Percentiles rank a stretch among this genome's conserved stretches.
phyloP scores from a whole-genome alignment of 2,329 filamentous ascomycete genomes.

The Leptosphaerulina australis region DNA sequence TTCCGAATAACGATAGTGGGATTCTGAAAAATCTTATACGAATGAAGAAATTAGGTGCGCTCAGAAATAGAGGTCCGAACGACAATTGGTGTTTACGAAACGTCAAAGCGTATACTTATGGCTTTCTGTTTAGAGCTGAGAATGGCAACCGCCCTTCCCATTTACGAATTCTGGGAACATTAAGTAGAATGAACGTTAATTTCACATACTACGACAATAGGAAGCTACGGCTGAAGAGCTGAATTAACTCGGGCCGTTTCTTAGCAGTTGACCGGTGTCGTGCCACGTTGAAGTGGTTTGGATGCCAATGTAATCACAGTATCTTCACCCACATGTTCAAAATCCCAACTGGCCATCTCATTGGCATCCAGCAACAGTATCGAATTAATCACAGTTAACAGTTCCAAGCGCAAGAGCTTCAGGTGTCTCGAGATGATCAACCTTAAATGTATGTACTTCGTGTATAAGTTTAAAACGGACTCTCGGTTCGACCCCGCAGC shows the following conservation, averaged over 20 bases:
- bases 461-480: neutral
- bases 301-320: neutral
- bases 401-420: no score
- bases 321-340: neutral
- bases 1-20: neutral
- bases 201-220: neutral
- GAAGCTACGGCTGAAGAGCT: neutral
- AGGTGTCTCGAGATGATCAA: neutral
- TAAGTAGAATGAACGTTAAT: neutral
- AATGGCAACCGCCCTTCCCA: neutral
- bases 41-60: no score
- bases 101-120: neutral
- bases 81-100: neutral
- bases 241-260: neutral
- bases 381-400: neutral
- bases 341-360: neutral
- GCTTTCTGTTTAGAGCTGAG: neutral
- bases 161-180: neutral
- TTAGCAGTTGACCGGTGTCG: neutral
- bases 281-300: neutral
- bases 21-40: neutral
- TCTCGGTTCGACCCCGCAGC: constrained; percentile 1
- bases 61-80: no score
- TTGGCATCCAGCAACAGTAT: neutral
- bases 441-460: constrained; percentile 1